Percentiles rank a stretch among this genome's conserved stretches.
Evolutionary conservation across 1,284 basidiomycete species (phyloP).

Genomic region (Paramarasmius palmivorus): DNA sequence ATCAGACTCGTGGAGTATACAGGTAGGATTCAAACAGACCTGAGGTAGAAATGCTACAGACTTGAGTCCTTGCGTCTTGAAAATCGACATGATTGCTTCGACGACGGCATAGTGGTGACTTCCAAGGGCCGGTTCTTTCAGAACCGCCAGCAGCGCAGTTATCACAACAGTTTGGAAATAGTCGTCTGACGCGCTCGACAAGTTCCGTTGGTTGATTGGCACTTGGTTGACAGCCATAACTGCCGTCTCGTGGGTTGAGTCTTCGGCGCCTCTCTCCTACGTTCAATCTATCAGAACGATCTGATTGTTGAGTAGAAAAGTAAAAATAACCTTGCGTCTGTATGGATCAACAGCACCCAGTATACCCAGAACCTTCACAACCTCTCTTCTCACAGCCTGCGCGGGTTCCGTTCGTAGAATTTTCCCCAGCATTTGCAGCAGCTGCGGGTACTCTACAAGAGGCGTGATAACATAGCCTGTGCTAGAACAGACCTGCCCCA

Average conservation of each 20-base stretch:
- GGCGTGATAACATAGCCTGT: slow-evolving; percentile 95
- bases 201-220: slow-evolving; percentile 43
- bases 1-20: slow-evolving; percentile 1
- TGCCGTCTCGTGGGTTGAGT: slow-evolving; percentile 69
- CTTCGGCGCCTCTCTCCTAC: slow-evolving; percentile 77
- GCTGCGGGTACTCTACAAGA: slow-evolving; percentile 87
- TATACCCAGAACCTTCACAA: slow-evolving; percentile 92
- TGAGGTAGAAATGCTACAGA: slow-evolving; percentile 96
- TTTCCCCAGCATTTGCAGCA: slow-evolving; percentile 85
- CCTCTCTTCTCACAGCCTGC: slow-evolving; percentile 83
- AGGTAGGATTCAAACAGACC: slow-evolving; percentile 43
- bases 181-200: slow-evolving; percentile 76
- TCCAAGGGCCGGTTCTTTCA: slow-evolving; percentile 87
- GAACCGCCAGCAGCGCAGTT: slow-evolving; percentile 83
- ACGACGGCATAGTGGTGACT: slow-evolving; percentile 92
- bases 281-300: slow-evolving; percentile 13
- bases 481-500: slow-evolving; percentile 95
- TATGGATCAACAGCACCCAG: slow-evolving; percentile 98
- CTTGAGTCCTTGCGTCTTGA: slow-evolving; percentile 96
- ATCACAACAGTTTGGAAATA: slow-evolving; percentile 99
- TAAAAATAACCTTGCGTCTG: slow-evolving; percentile 73
- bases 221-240: slow-evolving; percentile 63
- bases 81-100: slow-evolving; percentile 99
- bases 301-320: not conserved
- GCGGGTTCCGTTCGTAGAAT: slow-evolving; percentile 86